Evolutionary conservation across 2,329 filamentous ascomycete species (phyloP), one percentile per base, ranked within the genome.

Genomic region (Aspergillus flavus): DNA sequence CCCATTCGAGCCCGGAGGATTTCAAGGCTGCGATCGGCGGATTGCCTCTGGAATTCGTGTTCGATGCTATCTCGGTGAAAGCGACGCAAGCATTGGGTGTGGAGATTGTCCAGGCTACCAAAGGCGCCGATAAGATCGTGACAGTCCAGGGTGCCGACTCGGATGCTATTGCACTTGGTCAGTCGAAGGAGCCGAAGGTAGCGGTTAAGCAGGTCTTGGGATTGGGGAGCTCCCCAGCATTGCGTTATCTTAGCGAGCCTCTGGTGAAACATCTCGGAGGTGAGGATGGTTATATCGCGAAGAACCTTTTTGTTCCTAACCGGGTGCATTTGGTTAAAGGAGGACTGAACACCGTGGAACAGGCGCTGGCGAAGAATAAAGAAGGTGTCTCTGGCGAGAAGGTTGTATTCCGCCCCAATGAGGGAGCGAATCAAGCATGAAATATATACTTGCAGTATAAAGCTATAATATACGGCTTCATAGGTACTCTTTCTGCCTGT

Each of bases 81-180:
- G 68, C 67, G 5, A 78, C 75, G 19, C 75, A 77, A 57, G 36
- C 32, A 7, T 66, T 76, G 16, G 75, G 73, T 9, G 71, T 78
- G 26, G 58, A 73, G 64, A 72, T 74, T 16, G 56, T 71, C 9
- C 72, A 68, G 57, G 62, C 30, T 48, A 68, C 30, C 1, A 5
- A 48, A 30, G 61, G 46, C 64, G 62, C 34, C 56, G 68, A 61
- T 57, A 34, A 62, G 21, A 61, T 62, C 21, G 68, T 65, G 3
- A 63, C 61, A 1, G 63, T 66, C 5, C 12, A 48, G 45, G 23
- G 12, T 16, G 23, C 19, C 2, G 50, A 60, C 23, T 4, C 36
- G 21, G 58, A 54, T 11, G 58, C 59, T 34, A 28, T 21, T 11
- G 16, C 39, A 54, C 4, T 57, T 45, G n/a, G 46, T 7, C 4